Evolutionary conservation across 495 filamentous ascomycete species (phyloP).

Genomic region (Mytilinidion resinicola): DNA sequence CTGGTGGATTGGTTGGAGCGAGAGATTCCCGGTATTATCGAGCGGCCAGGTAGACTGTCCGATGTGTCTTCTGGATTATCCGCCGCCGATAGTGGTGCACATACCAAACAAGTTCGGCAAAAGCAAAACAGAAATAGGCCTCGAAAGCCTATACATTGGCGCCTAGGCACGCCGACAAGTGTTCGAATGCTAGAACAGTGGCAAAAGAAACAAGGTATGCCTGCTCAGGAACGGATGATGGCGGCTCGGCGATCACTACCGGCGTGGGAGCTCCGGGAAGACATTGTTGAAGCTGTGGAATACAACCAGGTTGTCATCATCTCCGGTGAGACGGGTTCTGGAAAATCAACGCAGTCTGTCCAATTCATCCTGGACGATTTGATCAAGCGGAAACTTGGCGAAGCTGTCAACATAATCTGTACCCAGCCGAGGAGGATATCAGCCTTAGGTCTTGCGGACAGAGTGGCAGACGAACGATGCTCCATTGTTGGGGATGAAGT

Average conservation of each 20-base stretch:
- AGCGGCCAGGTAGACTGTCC: conserved; percentile 71
- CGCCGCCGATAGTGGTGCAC: conserved; percentile 34
- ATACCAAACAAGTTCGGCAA: conserved; percentile 4
- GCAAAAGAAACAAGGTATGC: conserved; percentile 48
- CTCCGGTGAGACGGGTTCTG: conserved; percentile 91
- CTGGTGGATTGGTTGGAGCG: conserved; percentile 85
- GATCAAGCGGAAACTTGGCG: conserved; percentile 67
- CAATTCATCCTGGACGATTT: conserved; percentile 94
- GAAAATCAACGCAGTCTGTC: conserved; percentile 94
- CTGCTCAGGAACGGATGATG: conserved; percentile 65
- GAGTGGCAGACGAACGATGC: conserved; percentile 89
- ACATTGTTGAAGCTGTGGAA: conserved; percentile 66
- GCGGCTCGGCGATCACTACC: conserved; percentile 64
- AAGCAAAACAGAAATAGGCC: conserved; percentile 22
- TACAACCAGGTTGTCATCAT: conserved; percentile 86
- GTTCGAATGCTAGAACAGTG: conserved; percentile 45
- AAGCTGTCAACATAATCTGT: conserved; percentile 83
- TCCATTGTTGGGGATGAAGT: conserved; percentile 77
- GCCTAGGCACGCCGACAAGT: conserved; percentile 37
- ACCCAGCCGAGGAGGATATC: conserved; percentile 95
- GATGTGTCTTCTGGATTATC: conserved; percentile 70
- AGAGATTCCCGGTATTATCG: conserved; percentile 66
- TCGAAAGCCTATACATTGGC: conserved; percentile 35
- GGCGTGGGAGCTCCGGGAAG: conserved; percentile 76
- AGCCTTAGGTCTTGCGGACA: conserved; percentile 85